A percentile compares a stretch with the other conserved stretches of the same genome.
Evolutionary conservation across 2,329 filamentous ascomycete genomes (phyloP).

Genomic region (Nemania sp.): DNA sequence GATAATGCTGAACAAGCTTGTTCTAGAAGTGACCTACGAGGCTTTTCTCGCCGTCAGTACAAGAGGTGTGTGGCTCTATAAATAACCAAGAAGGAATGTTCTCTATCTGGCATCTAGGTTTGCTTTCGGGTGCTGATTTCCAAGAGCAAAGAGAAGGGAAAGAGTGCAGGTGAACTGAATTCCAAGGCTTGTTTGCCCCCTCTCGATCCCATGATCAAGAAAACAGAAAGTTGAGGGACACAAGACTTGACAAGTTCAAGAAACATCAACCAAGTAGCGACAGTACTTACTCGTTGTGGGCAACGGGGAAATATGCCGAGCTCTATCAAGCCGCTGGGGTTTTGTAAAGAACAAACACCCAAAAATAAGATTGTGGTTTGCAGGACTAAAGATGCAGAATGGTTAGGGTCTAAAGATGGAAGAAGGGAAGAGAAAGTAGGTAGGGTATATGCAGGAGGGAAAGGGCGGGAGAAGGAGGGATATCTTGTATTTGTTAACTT

Average conservation of each 20-base stretch:
- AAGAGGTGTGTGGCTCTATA: background rate
- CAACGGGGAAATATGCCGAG: background rate
- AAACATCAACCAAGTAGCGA: background rate
- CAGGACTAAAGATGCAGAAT: background rate
- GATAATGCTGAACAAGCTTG: background rate
- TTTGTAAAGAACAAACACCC: background rate
- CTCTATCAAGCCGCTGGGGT: background rate
- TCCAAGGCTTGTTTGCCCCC: background rate
- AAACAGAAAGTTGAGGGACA: background rate
- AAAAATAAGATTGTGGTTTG: background rate
- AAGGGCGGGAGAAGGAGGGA: background rate
- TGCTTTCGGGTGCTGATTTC: background rate
- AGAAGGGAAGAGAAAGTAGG: background rate
- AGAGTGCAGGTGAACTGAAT: background rate
- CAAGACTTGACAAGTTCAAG: background rate
- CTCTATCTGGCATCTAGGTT: background rate
- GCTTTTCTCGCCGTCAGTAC: conserved; percentile 10
- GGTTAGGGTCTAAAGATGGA: background rate
- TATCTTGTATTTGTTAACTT: background rate
- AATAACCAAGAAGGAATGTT: background rate
- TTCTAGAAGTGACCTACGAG: background rate
- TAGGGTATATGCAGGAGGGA: background rate
- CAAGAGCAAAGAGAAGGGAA: background rate
- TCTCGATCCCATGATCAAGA: background rate
- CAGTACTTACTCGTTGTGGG: background rate